Percentiles rank a stretch among this genome's conserved stretches.
Conservation (phyloP, 108 stramenopile species). For the Pseudonitzschia pungens region DNA sequence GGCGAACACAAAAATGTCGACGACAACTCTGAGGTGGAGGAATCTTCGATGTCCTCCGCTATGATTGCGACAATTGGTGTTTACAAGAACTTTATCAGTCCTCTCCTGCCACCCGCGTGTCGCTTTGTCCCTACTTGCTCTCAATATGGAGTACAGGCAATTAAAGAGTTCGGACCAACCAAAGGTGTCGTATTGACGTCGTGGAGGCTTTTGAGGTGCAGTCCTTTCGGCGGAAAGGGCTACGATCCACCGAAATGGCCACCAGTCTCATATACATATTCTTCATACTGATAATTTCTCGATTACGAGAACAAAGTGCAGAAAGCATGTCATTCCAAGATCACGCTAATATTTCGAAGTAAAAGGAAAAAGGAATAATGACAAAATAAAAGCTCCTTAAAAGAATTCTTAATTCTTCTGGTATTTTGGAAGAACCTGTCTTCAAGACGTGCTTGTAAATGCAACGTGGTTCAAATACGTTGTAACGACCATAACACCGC, state of each 20-base stretch:
- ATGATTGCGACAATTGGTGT: slow-evolving; percentile 80
- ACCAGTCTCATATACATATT: slow-evolving; percentile 10
- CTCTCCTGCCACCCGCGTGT: slow-evolving; percentile 84
- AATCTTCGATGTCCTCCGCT: slow-evolving; percentile 31
- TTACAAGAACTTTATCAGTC: slow-evolving; percentile 84
- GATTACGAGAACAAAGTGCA: background rate
- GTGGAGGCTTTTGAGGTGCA: slow-evolving; percentile 83
- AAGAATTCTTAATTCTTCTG: no score
- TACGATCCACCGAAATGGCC: slow-evolving; percentile 77
- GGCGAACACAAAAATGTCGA: background rate
- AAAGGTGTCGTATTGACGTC: slow-evolving; percentile 76
- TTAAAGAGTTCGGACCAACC: slow-evolving; percentile 72
- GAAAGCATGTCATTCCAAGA: no score
- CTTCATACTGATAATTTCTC: background rate
- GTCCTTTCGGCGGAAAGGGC: slow-evolving; percentile 84
- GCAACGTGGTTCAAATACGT: no score
- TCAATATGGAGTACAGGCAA: slow-evolving; percentile 84
- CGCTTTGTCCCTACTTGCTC: slow-evolving; percentile 88
- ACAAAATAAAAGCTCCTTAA: no score
- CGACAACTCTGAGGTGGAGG: slow-evolving; percentile 1
- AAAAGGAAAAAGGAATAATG: no score
- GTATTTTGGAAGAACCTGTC: no score
- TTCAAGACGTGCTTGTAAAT: no score
- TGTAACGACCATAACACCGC: no score
- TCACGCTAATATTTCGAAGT: no score